Conservation (phyloP, 805 yeast genomes). For the Candida sonorensis region DNA sequence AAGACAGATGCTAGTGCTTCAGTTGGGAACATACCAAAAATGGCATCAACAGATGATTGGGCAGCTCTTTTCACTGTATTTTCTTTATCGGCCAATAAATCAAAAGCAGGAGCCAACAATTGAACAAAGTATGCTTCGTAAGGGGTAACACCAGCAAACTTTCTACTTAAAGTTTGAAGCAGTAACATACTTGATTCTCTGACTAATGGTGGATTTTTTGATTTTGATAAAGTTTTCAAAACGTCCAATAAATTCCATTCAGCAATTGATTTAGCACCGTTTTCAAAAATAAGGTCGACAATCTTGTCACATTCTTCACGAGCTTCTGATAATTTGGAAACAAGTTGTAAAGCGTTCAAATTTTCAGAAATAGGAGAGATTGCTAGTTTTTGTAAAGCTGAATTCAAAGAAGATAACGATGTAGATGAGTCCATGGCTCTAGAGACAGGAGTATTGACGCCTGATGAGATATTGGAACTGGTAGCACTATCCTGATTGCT, state of each 20-base stretch:
- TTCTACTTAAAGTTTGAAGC: slow-evolving; percentile 46
- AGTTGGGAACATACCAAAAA: slow-evolving; percentile 62
- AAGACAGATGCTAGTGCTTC: slow-evolving; percentile 75
- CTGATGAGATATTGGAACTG: slow-evolving; percentile 26
- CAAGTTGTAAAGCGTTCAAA: slow-evolving; percentile 44
- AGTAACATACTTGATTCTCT: slow-evolving; percentile 74
- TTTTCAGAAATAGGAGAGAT: slow-evolving; percentile 60
- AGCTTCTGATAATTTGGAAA: slow-evolving; percentile 47
- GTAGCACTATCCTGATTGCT: slow-evolving; percentile 15
- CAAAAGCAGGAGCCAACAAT: slow-evolving; percentile 58
- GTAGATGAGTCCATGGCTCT: slow-evolving; percentile 43
- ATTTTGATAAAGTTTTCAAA: slow-evolving; percentile 57
- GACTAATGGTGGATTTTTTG: slow-evolving; percentile 65
- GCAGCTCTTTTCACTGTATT: slow-evolving; percentile 80
- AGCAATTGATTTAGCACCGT: slow-evolving; percentile 42
- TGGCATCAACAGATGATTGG: slow-evolving; percentile 65
- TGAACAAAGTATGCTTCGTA: slow-evolving; percentile 68
- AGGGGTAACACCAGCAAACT: slow-evolving; percentile 62
- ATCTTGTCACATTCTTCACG: slow-evolving; percentile 48
- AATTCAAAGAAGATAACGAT: slow-evolving; percentile 58
- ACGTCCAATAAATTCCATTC: slow-evolving; percentile 65
- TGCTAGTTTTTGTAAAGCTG: slow-evolving; percentile 60
- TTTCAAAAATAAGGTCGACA: slow-evolving; percentile 38
- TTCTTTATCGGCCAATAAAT: slow-evolving; percentile 80
- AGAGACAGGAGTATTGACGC: slow-evolving; percentile 22